Conservation (phyloP, 31 red algal genomes). For the Asparagopsis taxiformis region DNA sequence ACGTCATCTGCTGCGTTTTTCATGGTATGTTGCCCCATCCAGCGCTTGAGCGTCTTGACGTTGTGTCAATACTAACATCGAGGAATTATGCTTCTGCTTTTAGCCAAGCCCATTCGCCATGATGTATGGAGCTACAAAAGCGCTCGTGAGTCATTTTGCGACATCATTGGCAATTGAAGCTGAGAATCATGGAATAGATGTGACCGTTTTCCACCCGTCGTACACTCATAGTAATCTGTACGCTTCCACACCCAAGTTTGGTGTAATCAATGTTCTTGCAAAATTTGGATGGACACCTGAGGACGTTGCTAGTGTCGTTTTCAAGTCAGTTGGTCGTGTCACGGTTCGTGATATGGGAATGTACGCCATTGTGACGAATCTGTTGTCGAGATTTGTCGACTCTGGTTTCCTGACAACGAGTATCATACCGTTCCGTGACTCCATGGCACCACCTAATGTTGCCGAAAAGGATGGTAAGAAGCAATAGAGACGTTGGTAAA, state of each 20-base stretch:
- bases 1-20: conserved; percentile 85
- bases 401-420: conserved; percentile 31
- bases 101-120: conserved; percentile 80
- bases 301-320: conserved; percentile 62
- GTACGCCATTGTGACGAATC: conserved; percentile 73
- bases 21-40: conserved; percentile 40
- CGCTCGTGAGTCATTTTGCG: conserved; percentile 82
- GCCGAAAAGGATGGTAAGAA: not conserved
- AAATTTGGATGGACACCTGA: conserved; percentile 84
- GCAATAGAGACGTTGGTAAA: too few relatives aligned
- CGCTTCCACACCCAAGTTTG: conserved; percentile 62
- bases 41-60: too few relatives aligned
- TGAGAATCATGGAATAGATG: conserved; percentile 70
- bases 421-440: conserved; percentile 64
- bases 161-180: conserved; percentile 87
- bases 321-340: conserved; percentile 67
- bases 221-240: conserved; percentile 90
- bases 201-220: conserved; percentile 82
- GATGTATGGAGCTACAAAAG: conserved; percentile 93
- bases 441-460: conserved; percentile 42
- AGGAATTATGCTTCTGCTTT: too few relatives aligned
- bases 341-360: conserved; percentile 67
- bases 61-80: too few relatives aligned
- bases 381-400: conserved; percentile 62
- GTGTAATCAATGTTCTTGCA: conserved; percentile 69